A percentile compares a stretch with the other conserved stretches of the same genome.
These are phyloP conservation scores for Huntiella savannae DNA, from an alignment of 2,329 filamentous ascomycete genomes.

Conservation along the genomic window DNA sequence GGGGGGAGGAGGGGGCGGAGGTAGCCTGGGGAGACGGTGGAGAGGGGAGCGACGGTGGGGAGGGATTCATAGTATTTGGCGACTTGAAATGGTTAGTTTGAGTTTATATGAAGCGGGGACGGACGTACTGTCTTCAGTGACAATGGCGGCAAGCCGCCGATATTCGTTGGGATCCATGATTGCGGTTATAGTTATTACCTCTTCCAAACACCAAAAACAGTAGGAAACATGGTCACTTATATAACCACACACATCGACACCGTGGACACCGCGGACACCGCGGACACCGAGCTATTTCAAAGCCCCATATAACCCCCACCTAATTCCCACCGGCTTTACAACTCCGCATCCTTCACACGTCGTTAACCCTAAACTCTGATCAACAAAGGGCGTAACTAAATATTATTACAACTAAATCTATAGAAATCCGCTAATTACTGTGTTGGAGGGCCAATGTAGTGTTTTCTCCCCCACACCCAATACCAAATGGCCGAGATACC, in stretches of 20 bases:
- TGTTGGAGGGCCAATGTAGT: slow-evolving; percentile 45
- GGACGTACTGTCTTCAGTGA: slow-evolving; percentile 56
- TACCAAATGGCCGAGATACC: slow-evolving; percentile 47
- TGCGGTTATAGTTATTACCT: not conserved
- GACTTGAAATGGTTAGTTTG: slow-evolving; percentile 31
- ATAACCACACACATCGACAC: not conserved
- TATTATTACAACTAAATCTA: not conserved
- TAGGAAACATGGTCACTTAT: not conserved
- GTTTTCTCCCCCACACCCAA: slow-evolving; percentile 46
- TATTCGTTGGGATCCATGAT: slow-evolving; percentile 67
- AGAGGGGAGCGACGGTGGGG: slow-evolving; percentile 49
- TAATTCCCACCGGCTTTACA: not conserved
- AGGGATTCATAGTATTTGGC: slow-evolving; percentile 68
- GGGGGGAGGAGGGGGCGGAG: slow-evolving; percentile 59
- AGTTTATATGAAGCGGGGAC: not conserved
- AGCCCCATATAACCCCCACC: not conserved
- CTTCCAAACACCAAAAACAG: not conserved
- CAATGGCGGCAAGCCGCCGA: slow-evolving; percentile 52
- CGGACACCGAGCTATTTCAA: not conserved
- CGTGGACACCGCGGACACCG: too few relatives aligned
- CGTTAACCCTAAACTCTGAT: not conserved
- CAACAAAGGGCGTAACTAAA: not conserved
- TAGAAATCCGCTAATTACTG: not conserved
- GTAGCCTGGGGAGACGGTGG: slow-evolving; percentile 68
- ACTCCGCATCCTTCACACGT: not conserved